Percentiles rank a stretch among this genome's conserved stretches.
Conservation (phyloP, 2,329 filamentous ascomycete species). For the Pseudogymnoascus sp. region DNA sequence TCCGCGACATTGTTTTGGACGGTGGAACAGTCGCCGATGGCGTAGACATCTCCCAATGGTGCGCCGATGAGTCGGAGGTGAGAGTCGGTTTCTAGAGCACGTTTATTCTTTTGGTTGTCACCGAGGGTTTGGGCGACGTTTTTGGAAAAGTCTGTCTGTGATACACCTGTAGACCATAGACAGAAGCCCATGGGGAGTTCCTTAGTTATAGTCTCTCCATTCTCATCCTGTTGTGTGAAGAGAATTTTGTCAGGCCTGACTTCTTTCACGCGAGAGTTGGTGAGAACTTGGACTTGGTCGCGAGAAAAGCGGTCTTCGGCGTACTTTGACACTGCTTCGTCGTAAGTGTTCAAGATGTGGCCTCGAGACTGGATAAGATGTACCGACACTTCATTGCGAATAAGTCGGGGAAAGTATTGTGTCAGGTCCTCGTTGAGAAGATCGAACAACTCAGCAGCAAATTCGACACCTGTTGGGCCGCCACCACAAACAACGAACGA, state of each 20-base stretch:
- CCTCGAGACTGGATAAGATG: conserved; percentile 92
- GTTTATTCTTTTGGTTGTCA: conserved; percentile 73
- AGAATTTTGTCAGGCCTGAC: conserved; percentile 77
- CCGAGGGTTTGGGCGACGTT: conserved; percentile 71
- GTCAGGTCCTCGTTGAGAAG: conserved; percentile 92
- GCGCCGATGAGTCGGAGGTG: conserved; percentile 85
- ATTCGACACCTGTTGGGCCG: conserved; percentile 94
- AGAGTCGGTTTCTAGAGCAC: conserved; percentile 89
- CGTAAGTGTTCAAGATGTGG: conserved; percentile 97
- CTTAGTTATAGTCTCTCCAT: conserved; percentile 73
- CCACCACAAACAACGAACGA: conserved; percentile 96
- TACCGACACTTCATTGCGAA: conserved; percentile 97
- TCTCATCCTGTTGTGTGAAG: conserved; percentile 73
- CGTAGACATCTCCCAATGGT: conserved; percentile 90
- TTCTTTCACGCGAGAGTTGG: conserved; percentile 88
- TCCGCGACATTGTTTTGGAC: conserved; percentile 97
- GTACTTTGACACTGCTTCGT: conserved; percentile 86
- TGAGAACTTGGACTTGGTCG: conserved; percentile 85
- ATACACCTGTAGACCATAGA: conserved; percentile 93
- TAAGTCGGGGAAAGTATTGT: conserved; percentile 72
- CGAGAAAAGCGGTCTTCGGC: conserved; percentile 86
- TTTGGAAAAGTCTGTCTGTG: conserved; percentile 75
- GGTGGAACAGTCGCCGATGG: conserved; percentile 90
- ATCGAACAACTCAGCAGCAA: conserved; percentile 92
- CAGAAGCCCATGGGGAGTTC: conserved; percentile 95